Base-by-base conservation (phyloP, 116 monocot genomes). In the Papilionanthe hybrid region DNA sequence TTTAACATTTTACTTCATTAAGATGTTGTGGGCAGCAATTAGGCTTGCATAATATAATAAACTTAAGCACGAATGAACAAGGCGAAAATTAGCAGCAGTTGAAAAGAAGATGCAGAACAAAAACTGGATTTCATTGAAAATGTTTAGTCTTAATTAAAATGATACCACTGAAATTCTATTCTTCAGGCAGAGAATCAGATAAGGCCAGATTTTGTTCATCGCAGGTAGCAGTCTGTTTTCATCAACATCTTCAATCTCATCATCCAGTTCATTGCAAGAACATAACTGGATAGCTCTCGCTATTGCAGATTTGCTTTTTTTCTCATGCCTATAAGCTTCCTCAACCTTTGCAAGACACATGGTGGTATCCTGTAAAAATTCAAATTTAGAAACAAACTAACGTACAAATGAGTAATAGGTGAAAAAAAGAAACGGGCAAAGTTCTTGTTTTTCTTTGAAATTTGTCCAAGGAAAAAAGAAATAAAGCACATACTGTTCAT, bases 191-290 rank as follows among this genome's bases (percentile, higher is more conserved):
- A 94, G 85, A 77, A 97, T 78, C 55, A 94, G 77, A 79, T 89
- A 91, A 19, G 97, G 92, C 97, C 97, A 97, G 74, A 92, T 89
- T 83, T 88, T 94, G 82, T 98, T 92, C 86, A 98, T 86, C 81
- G 94, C 92, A 78, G 97, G 97, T 79, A 98, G 94, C 78, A 98
- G 79, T 80, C 92, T 84, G 81, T 98, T 98, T 84, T 98, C 97
- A 72, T 92, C 94, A 72, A 55, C 53, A 53, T 86, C 90, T 22
- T 88, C 91, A 8, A 80, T 75, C 77, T 4, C 27, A 30, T 98
- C 94, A 49, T 88, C 28, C 57, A 85, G 77, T 72, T 92, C 91
- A 84, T 86, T 81, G 37, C 78, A 82, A 49, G 77, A 87, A 72
- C 78, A 82, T 11, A 84, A 75, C 9, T 86, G 82, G 20, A 91